A percentile compares a stretch with the other conserved stretches of the same genome.
phyloP scores from a whole-genome alignment of 2,329 filamentous ascomycete genomes.

The Lecanoromycetidae sp. region DNA sequence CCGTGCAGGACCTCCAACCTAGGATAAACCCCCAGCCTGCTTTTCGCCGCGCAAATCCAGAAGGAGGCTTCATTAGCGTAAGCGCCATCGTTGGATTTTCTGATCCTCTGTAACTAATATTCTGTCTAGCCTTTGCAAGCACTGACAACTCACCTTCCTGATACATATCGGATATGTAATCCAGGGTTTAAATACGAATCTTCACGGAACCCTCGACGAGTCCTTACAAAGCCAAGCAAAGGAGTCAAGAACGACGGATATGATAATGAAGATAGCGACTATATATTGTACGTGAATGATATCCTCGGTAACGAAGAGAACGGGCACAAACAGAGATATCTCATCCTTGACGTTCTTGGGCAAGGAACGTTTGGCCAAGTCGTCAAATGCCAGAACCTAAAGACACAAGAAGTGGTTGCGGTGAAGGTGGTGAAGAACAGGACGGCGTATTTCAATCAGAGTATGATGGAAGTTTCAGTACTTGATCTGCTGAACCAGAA shows the following conservation, averaged over 20 bases:
- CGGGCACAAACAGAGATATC: slow-evolving; percentile 96
- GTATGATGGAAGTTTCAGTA: slow-evolving; percentile 99
- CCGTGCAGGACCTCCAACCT: slow-evolving; percentile 62
- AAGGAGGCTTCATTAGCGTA: slow-evolving; percentile 96
- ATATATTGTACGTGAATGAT: slow-evolving; percentile 98
- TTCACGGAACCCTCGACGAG: slow-evolving; percentile 85
- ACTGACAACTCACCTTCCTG: slow-evolving; percentile 79
- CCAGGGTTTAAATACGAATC: slow-evolving; percentile 98
- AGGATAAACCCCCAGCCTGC: slow-evolving; percentile 78
- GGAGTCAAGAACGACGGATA: slow-evolving; percentile 97
- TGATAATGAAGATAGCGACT: slow-evolving; percentile 98
- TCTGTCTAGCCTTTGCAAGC: slow-evolving; percentile 78
- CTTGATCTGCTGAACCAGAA: slow-evolving; percentile 94
- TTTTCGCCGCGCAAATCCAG: slow-evolving; percentile 85
- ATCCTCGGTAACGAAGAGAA: slow-evolving; percentile 96
- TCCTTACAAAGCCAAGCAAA: slow-evolving; percentile 96
- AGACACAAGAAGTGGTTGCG: slow-evolving; percentile 95
- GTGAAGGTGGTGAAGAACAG: slow-evolving; percentile 99
- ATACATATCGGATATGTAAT: slow-evolving; percentile 97
- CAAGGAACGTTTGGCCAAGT: slow-evolving; percentile 98
- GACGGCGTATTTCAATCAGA: slow-evolving; percentile 98
- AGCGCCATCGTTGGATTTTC: slow-evolving; percentile 26
- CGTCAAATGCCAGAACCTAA: slow-evolving; percentile 96
- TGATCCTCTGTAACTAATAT: slow-evolving; percentile 1
- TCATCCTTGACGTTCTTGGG: slow-evolving; percentile 91